These are phyloP conservation scores for Fusarium euwallaceae DNA, from an alignment of 2,329 filamentous ascomycete genomes.

Conservation along the genomic window DNA sequence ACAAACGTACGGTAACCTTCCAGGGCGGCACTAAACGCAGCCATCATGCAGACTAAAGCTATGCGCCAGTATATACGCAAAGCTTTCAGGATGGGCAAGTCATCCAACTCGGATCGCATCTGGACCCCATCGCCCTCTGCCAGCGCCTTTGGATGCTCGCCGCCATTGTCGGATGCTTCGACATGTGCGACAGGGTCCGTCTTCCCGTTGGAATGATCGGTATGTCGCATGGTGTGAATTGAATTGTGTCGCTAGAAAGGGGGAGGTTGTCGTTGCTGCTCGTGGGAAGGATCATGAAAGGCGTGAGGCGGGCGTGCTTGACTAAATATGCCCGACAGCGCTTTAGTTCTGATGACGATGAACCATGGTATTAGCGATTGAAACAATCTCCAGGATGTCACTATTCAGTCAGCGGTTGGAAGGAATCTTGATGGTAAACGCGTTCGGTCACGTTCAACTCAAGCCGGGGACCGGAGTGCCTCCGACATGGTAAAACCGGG, in stretches of 20 bases:
- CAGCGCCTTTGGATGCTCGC: constrained; percentile 73
- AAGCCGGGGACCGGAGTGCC: background rate
- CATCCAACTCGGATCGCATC: constrained; percentile 17
- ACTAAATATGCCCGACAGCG: background rate
- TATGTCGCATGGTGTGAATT: background rate
- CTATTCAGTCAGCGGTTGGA: background rate
- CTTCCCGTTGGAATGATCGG: constrained; percentile 54
- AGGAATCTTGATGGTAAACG: background rate
- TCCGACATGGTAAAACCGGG: background rate
- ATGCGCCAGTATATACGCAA: constrained; percentile 14
- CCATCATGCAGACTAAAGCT: constrained; percentile 3
- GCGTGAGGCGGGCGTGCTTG: background rate
- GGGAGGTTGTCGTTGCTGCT: background rate
- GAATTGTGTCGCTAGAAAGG: background rate
- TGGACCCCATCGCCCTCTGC: constrained; percentile 7
- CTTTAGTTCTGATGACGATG: background rate
- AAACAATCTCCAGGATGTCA: background rate
- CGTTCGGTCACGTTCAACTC: background rate
- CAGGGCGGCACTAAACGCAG: constrained; percentile 1
- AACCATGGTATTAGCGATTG: background rate
- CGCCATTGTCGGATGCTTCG: constrained; percentile 52
- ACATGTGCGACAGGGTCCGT: background rate
- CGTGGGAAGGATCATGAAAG: background rate
- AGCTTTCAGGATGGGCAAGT: constrained; percentile 15
- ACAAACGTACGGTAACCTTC: constrained; percentile 6